Evolutionary conservation across 495 filamentous ascomycete genomes (phyloP), one percentile per base, ranked within the genome.

Genomic region (Pseudoneurospora amorphoporcata): DNA sequence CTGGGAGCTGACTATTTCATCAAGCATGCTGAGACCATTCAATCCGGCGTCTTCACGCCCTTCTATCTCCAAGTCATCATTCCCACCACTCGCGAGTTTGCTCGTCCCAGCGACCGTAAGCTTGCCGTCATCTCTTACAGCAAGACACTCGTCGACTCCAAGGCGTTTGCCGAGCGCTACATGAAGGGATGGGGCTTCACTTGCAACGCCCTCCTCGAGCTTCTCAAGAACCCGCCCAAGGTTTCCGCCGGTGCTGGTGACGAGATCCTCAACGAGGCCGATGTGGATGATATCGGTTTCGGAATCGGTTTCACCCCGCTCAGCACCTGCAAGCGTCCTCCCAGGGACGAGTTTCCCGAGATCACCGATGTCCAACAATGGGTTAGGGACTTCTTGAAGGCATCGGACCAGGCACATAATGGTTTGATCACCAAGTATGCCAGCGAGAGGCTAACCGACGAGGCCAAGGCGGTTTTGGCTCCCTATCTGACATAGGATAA

Each of bases 271-370:
- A 85, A 87, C 17, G 94, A 97, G 76, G 90, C 91, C 10, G 95
- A 98, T 76, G 91, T 95, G 65, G 95, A 99, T 75, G 95, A 99
- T 79, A 88, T 97, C 77, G 90, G 92, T 69, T 99, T 98, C 76
- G 96, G 95, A 12, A 89, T 97, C 58, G 94, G 93, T 1, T 99
- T 96, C 82, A 98, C 95, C 2, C 88, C 91, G 47, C 86, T 99
- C 71, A 94, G 92, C 79, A 98, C 95, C 2, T 93, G 94, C 81
- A 92, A 91, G 79, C 87, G 88, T 69, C 75, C 80, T 1, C 73
- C 85, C 9, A 85, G 84, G 71, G 94, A 97, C 78, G 89, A 91
- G 23, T 97, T 90, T 87, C 92, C 94, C 40, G 90, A 96, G 70
- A 90, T 95, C 9, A 84, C 84, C 9, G 92, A 96, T 78, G 88